A percentile compares a stretch with the other conserved stretches of the same genome.
phyloP scores from a whole-genome alignment of 345 rosid genomes.

The Citrus inodora region DNA sequence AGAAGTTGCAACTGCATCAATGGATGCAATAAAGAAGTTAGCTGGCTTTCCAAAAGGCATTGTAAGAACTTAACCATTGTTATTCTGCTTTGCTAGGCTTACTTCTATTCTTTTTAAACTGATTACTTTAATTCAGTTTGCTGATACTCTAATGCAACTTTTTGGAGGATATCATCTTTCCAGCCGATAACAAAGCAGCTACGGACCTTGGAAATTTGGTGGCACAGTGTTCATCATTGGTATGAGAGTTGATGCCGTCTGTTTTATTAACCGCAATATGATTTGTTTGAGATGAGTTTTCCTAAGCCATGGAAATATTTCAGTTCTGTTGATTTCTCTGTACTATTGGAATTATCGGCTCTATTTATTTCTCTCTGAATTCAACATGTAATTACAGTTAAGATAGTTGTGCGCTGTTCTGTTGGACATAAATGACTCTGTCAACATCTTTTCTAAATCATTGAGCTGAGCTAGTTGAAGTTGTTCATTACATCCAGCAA shows the following conservation, averaged over 20 bases:
- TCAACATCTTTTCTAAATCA: neutral
- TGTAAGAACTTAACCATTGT: constrained; percentile 40
- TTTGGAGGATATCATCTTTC: constrained; percentile 62
- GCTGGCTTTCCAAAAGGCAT: constrained; percentile 62
- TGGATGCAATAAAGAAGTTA: constrained; percentile 57
- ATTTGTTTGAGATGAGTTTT: neutral
- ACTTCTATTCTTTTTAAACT: neutral
- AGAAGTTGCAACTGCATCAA: constrained; percentile 73
- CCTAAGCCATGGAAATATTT: neutral
- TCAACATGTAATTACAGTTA: neutral
- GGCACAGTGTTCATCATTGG: constrained; percentile 64
- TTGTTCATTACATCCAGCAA: neutral
- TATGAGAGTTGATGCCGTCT: constrained; percentile 22
- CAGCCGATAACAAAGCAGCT: constrained; percentile 41
- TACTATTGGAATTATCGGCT: neutral
- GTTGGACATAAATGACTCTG: neutral
- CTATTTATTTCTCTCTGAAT: neutral
- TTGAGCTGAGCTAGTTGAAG: neutral
- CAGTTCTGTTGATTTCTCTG: neutral
- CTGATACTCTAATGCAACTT: constrained; percentile 9
- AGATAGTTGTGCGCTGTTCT: neutral
- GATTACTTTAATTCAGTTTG: constrained; percentile 2
- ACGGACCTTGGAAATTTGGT: constrained; percentile 72
- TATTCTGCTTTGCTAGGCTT: neutral
- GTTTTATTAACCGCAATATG: neutral